Conservation (phyloP, 225 moss, liverwort and hornwort genomes). For the Polytrichum commune region DNA sequence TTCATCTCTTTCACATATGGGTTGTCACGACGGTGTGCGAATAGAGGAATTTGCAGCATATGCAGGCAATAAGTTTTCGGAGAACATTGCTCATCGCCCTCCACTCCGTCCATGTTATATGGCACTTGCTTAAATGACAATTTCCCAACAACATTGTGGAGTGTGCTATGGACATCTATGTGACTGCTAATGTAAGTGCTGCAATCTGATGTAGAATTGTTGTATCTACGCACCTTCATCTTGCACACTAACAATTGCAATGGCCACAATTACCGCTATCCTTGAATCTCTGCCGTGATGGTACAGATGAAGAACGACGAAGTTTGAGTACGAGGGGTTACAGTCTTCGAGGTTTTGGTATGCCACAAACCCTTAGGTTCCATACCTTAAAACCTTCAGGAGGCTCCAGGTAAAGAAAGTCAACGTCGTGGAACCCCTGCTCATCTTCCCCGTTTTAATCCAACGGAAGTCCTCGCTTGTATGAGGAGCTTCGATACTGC, state of each 20-base stretch:
- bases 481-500: too few relatives aligned
- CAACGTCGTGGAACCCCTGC: too few relatives aligned
- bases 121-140: neutral
- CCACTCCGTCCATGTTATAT: neutral
- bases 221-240: constrained; percentile 5
- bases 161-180: neutral
- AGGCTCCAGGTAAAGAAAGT: too few relatives aligned
- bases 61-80: constrained; percentile 2
- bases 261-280: neutral
- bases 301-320: too few relatives aligned
- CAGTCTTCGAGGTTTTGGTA: too few relatives aligned
- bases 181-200: constrained; percentile 7
- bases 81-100: constrained; percentile 4
- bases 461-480: too few relatives aligned
- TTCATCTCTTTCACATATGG: neutral
- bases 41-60: constrained; percentile 1
- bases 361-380: too few relatives aligned
- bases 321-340: too few relatives aligned
- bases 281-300: too few relatives aligned
- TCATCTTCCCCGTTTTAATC: too few relatives aligned
- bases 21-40: neutral
- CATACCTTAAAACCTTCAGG: too few relatives aligned
- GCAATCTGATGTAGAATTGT: constrained; percentile 10
- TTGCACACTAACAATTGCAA: constrained; percentile 2
- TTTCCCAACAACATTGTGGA: neutral